Conservation (phyloP, 768 basidiomycete genomes). For the Trichaptum fuscoviolaceum region DNA sequence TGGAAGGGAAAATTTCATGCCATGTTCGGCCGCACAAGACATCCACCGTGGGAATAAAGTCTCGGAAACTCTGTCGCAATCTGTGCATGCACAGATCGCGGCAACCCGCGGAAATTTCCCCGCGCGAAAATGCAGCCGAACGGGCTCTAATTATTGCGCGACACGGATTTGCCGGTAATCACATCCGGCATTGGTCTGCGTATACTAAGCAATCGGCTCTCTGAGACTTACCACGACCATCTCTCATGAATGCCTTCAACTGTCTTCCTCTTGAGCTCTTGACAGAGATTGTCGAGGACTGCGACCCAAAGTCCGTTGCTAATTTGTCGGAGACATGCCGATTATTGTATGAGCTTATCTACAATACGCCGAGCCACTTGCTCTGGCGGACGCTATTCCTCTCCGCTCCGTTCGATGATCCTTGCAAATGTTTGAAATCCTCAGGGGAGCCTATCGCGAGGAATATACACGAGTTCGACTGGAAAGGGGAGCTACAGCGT, state of each 20-base stretch:
- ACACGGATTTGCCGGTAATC: neutral
- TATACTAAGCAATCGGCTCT: neutral
- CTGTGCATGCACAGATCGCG: too few species aligned
- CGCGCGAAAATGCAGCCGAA: too few species aligned
- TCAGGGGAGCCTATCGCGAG: conserved; percentile 20
- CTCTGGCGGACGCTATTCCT: conserved; percentile 70
- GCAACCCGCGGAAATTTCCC: too few species aligned
- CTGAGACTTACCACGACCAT: neutral
- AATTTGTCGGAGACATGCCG: conserved; percentile 46
- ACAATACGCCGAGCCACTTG: conserved; percentile 37
- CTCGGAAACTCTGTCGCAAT: too few species aligned
- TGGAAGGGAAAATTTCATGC: too few species aligned
- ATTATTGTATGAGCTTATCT: conserved; percentile 38
- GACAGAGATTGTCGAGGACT: conserved; percentile 49
- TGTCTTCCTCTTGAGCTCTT: conserved; percentile 54
- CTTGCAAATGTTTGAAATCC: conserved; percentile 40
- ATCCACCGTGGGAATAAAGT: too few species aligned
- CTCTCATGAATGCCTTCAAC: conserved; percentile 17
- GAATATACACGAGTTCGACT: conserved; percentile 28
- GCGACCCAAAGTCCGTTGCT: conserved; percentile 59
- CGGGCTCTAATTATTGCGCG: too few species aligned
- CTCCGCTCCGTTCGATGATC: conserved; percentile 58
- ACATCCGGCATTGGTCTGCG: neutral
- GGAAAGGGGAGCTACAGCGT: conserved; percentile 49
- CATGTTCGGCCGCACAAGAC: too few species aligned